Percentiles rank a stretch among this genome's conserved stretches.
These are phyloP conservation scores for Crotalaria pallida DNA, from an alignment of 306 rosid genomes.

Conservation along the genomic window DNA sequence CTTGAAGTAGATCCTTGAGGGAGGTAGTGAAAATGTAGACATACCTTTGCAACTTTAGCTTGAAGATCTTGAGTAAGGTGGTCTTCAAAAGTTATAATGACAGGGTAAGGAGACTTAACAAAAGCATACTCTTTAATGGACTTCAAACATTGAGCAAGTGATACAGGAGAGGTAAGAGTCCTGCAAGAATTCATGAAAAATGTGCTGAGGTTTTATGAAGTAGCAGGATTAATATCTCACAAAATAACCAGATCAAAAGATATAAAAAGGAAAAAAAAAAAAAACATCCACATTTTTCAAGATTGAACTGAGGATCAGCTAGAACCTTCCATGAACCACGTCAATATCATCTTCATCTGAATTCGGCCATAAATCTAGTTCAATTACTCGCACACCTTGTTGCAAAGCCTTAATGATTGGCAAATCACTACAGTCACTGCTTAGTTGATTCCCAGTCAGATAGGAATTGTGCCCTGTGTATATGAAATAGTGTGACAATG, in stretches of 20 bases:
- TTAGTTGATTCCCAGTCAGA: conserved; percentile 91
- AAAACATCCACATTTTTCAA: neutral
- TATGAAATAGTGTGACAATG: conserved; percentile 92
- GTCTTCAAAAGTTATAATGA: conserved; percentile 83
- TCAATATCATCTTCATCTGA: conserved; percentile 57
- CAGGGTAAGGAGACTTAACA: conserved; percentile 70
- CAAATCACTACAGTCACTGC: conserved; percentile 78
- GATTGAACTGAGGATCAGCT: conserved; percentile 18
- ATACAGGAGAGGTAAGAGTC: conserved; percentile 87
- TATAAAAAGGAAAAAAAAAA: neutral
- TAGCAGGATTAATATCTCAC: neutral
- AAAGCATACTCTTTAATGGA: conserved; percentile 84
- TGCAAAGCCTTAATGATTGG: conserved; percentile 76
- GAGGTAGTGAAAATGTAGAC: neutral
- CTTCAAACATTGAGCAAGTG: conserved; percentile 69
- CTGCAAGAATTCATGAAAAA: conserved; percentile 39
- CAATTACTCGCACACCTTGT: conserved; percentile 71
- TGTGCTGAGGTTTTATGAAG: neutral
- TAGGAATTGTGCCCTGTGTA: conserved; percentile 98
- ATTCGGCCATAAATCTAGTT: conserved; percentile 94
- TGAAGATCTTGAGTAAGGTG: conserved; percentile 77
- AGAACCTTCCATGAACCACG: conserved; percentile 89
- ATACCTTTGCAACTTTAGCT: conserved; percentile 83
- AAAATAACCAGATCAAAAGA: neutral
- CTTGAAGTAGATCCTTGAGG: neutral